Conservation (phyloP, 768 basidiomycete species). For the Leccinum boreale region DNA sequence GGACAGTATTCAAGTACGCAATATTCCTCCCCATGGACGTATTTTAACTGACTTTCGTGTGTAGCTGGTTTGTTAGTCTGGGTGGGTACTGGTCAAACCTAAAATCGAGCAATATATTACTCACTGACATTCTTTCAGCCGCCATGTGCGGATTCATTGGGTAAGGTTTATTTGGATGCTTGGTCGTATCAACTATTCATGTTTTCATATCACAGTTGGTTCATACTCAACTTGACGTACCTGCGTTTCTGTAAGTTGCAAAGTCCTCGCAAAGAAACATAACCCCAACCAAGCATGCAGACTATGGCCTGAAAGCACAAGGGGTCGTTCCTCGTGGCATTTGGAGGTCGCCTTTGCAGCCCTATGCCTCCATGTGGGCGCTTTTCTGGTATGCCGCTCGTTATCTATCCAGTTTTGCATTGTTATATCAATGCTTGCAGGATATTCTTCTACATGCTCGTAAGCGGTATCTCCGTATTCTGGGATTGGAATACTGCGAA, state of each 20-base stretch:
- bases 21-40: background rate
- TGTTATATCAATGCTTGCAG: background rate
- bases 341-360: constrained; percentile 61
- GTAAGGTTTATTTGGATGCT: constrained; percentile 3
- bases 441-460: constrained; percentile 50
- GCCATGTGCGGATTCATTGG: constrained; percentile 64
- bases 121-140: constrained; percentile 14
- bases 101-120: background rate
- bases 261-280: constrained; percentile 32
- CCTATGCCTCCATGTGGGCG: constrained; percentile 69
- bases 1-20: constrained; percentile 32
- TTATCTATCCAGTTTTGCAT: constrained; percentile 10
- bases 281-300: background rate
- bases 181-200: constrained; percentile 48
- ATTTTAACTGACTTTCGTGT: constrained; percentile 20
- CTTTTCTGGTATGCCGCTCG: constrained; percentile 55
- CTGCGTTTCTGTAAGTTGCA: constrained; percentile 57
- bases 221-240: constrained; percentile 67
- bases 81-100: constrained; percentile 27
- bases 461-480: constrained; percentile 59
- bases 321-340: constrained; percentile 61
- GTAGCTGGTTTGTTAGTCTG: constrained; percentile 68
- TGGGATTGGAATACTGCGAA: constrained; percentile 54
- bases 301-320: constrained; percentile 14
- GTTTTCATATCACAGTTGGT: constrained; percentile 50